These are phyloP conservation scores for Cyclostephanos tholiformis DNA, from an alignment of 108 stramenopile species.

Conservation along the genomic window DNA sequence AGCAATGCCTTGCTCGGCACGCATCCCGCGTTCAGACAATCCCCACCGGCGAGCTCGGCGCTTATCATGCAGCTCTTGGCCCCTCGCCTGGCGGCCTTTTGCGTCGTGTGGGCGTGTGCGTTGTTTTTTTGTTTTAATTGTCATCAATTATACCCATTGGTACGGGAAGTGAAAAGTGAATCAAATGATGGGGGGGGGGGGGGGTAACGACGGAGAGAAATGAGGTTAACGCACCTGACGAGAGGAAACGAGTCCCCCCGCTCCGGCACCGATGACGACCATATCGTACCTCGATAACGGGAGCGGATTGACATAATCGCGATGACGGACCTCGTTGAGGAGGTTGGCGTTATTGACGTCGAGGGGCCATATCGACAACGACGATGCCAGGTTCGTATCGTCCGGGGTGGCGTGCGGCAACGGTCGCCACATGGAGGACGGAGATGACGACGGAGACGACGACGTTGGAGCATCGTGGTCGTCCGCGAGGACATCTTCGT, in stretches of 20 bases:
- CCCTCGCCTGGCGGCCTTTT: conserved; percentile 65
- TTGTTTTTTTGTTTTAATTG: conserved; percentile 1
- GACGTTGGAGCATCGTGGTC: not conserved
- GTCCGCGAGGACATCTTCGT: no score
- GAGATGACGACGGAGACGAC: conserved; percentile 17
- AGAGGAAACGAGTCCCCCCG: conserved; percentile 80
- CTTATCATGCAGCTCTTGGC: conserved; percentile 79
- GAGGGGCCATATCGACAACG: conserved; percentile 71
- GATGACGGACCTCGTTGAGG: conserved; percentile 68
- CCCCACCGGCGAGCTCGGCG: conserved; percentile 83
- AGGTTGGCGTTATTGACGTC: conserved; percentile 65
- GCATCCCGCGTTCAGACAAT: conserved; percentile 92
- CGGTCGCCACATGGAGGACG: conserved; percentile 14
- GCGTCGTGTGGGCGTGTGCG: not conserved
- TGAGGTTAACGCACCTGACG: conserved; percentile 57
- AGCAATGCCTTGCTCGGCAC: conserved; percentile 95
- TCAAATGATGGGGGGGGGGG: not conserved
- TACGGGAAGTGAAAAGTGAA: not conserved
- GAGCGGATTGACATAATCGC: conserved; percentile 31
- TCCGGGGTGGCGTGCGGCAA: conserved; percentile 28
- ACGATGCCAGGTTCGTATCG: conserved; percentile 43
- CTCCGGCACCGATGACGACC: conserved; percentile 87
- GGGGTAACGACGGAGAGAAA: no score
- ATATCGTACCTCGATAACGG: conserved; percentile 69
- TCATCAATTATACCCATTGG: no score